Percentiles rank a stretch among this genome's conserved stretches.
These are phyloP conservation scores for Quercus alba DNA, from an alignment of 306 rosid species.

Conservation along the genomic window DNA sequence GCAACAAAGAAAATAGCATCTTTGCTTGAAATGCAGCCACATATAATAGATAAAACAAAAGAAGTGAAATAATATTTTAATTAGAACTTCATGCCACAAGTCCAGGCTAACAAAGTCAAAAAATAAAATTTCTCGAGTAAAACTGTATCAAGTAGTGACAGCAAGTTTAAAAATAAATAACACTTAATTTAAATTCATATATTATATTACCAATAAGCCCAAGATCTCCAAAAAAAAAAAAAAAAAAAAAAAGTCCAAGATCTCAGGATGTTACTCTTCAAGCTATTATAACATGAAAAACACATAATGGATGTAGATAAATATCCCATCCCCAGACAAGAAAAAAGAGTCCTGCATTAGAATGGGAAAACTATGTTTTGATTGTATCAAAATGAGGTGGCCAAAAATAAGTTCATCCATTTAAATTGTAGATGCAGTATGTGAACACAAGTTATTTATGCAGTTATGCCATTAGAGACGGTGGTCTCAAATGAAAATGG, in stretches of 20 bases:
- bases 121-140: background rate
- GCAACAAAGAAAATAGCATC: constrained; percentile 2
- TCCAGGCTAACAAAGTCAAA: background rate
- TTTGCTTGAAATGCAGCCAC: background rate
- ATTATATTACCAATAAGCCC: too few relatives aligned
- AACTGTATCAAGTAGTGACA: too few relatives aligned
- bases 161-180: too few relatives aligned
- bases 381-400: background rate
- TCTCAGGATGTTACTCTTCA: too few relatives aligned
- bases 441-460: background rate
- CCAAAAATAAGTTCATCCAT: background rate
- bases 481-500: background rate
- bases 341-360: too few relatives aligned
- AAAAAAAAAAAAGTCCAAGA: too few relatives aligned
- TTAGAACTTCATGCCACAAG: background rate
- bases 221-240: too few relatives aligned
- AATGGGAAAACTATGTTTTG: background rate
- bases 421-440: background rate
- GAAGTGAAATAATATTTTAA: background rate
- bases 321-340: too few relatives aligned
- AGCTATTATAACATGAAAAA: too few relatives aligned
- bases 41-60: background rate
- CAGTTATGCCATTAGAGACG: background rate
- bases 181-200: too few relatives aligned
- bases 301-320: too few relatives aligned